Percentiles rank a stretch among this genome's conserved stretches.
phyloP scores from a whole-genome alignment of 2,329 filamentous ascomycete genomes.

The Allantophomopsis lycopodina region DNA sequence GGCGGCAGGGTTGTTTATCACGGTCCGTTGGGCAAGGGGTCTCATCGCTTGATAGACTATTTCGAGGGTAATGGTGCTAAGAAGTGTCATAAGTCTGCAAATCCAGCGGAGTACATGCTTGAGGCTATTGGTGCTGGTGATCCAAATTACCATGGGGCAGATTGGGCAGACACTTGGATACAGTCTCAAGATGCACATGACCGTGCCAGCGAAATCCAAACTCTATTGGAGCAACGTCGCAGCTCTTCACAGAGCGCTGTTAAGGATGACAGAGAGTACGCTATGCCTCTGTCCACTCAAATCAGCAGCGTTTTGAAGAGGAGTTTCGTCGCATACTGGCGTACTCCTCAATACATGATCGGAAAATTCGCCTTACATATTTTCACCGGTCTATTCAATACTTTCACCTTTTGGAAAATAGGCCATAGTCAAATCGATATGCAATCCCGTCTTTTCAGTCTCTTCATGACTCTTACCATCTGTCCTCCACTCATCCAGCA shows the following conservation, averaged over 20 bases:
- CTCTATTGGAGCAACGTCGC: slow-evolving; percentile 30
- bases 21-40: slow-evolving; percentile 62
- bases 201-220: slow-evolving; percentile 29
- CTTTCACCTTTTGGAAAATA: slow-evolving; percentile 53
- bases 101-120: slow-evolving; percentile 75
- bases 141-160: slow-evolving; percentile 42
- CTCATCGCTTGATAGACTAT: slow-evolving; percentile 53
- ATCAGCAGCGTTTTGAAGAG: slow-evolving; percentile 37
- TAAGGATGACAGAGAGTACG: slow-evolving; percentile 44
- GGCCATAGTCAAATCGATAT: slow-evolving; percentile 42
- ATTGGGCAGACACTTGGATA: slow-evolving; percentile 47
- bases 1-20: slow-evolving; percentile 74
- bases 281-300: slow-evolving; percentile 41
- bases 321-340: slow-evolving; percentile 48
- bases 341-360: slow-evolving; percentile 44
- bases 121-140: slow-evolving; percentile 45
- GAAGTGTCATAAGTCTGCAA: slow-evolving; percentile 52
- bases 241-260: slow-evolving; percentile 18
- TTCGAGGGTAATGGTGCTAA: slow-evolving; percentile 61
- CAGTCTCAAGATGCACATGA: slow-evolving; percentile 28
- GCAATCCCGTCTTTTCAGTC: slow-evolving; percentile 57
- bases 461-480: slow-evolving; percentile 64
- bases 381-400: slow-evolving; percentile 51
- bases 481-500: slow-evolving; percentile 61
- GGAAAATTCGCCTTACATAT: slow-evolving; percentile 38